Evolutionary conservation across 1,139 yeast species (phyloP).

Genomic region (Nadsonia starkeyi-henricii): DNA sequence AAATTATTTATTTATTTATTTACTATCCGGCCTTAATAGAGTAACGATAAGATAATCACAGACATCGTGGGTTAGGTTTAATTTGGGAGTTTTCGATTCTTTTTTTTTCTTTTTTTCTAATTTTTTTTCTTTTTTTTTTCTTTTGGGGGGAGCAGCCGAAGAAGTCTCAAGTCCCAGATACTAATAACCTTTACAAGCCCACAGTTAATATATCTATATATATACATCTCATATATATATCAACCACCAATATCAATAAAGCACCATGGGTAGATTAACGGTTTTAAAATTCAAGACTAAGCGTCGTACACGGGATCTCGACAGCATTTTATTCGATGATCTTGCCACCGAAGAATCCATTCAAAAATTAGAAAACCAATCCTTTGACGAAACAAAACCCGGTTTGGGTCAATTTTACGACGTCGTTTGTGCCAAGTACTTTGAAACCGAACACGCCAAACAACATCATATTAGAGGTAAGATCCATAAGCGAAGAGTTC

Average conservation of each 20-base stretch:
- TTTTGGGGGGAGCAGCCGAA: too few relatives aligned
- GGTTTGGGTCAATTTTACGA: conserved; percentile 94
- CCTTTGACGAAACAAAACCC: conserved; percentile 77
- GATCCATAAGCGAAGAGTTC: conserved; percentile 75
- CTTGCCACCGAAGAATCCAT: conserved; percentile 51
- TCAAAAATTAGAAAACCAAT: conserved; percentile 53
- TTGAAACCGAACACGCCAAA: conserved; percentile 62
- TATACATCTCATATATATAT: too few relatives aligned
- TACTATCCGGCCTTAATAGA: too few relatives aligned
- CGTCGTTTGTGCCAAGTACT: conserved; percentile 85
- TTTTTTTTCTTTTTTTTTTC: background rate
- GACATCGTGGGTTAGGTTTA: too few relatives aligned
- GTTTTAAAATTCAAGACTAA: conserved; percentile 39
- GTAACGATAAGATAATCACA: too few relatives aligned
- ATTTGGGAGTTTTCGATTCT: background rate
- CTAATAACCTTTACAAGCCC: too few relatives aligned
- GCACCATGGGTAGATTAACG: conserved; percentile 70
- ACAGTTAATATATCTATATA: too few relatives aligned
- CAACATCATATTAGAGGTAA: conserved; percentile 62
- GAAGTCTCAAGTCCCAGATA: too few relatives aligned
- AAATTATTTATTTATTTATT: too few relatives aligned
- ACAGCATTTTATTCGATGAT: conserved; percentile 60
- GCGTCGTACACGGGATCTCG: conserved; percentile 46
- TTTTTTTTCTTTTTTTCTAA: background rate
- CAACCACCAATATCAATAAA: background rate